Evolutionary conservation across 2,329 filamentous ascomycete species (phyloP), one percentile per base, ranked within the genome.

Genomic region (Periconia digitata): DNA sequence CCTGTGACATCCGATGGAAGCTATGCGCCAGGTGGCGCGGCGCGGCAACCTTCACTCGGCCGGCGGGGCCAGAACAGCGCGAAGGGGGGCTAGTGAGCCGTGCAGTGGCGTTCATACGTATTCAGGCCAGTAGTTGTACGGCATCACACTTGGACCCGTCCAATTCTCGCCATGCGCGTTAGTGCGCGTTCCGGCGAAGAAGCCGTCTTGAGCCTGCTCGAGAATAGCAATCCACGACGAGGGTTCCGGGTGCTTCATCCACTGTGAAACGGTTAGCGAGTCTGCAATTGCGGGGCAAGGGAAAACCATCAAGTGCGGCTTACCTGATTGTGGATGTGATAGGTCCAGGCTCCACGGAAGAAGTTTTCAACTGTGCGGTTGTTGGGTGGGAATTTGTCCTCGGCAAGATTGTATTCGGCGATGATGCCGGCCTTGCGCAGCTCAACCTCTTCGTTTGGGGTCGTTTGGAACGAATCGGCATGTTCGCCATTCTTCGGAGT

Each of bases 321-420:
- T 64, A 80, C 78, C 70, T 80, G 79, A 53, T 82, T 82, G 58
- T 82, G 79, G 50, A 81, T 76, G 59, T 82, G 79, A 59, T 82
- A 82, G 22, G 77, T 81, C 77, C 77, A 82, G 18, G 78, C 76
- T 1, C 79, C 79, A 6, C 75, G 71, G 67, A 82, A 81, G 64
- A 82, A 82, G 56, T 81, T 78, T 58, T 79, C 76, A 40, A 82
- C 47, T 1, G 78, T 81, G 34, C 79, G 73, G 56, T 82, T 82
- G 52, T 77, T 81, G n/a, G 78, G 78, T 16, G 79, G 77, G 57
- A 76, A 81, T 27, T 75, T 75, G 58, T 81, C 79, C 45, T 79
- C 74, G 16, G 75, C 69, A 17, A 79, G 63, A 17, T 66, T 66
- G 59, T 81, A 81, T 43, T 78, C 69, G 3, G 64, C 59, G 4